phyloP scores from a whole-genome alignment of 192 early-diverging fungal species.

The Podila epicladia region DNA sequence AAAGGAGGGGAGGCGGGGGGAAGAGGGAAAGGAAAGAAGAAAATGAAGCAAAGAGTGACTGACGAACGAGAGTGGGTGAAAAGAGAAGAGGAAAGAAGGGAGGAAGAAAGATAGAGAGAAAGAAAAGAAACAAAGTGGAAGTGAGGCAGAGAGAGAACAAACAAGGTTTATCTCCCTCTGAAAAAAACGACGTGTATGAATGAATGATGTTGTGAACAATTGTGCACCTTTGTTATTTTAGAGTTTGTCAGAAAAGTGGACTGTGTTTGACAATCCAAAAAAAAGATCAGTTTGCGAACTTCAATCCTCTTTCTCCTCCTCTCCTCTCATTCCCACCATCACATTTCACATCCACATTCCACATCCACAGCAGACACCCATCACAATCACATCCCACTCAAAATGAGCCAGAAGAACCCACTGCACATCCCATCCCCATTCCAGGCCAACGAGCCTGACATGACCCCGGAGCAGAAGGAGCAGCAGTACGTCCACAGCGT shows the following conservation, averaged over 20 bases:
- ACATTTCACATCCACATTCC: too few species aligned
- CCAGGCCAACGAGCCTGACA: constrained; percentile 22
- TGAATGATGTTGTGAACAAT: too few species aligned
- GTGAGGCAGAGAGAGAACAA: neutral
- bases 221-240: too few species aligned
- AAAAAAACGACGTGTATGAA: too few species aligned
- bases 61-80: too few species aligned
- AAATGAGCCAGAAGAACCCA: constrained; percentile 32
- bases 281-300: neutral
- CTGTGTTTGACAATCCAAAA: too few species aligned
- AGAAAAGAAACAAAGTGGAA: neutral
- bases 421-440: constrained; percentile 44
- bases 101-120: neutral
- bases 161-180: too few species aligned
- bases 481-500: constrained; percentile 88
- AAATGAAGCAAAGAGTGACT: neutral
- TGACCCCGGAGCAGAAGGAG: constrained; percentile 65
- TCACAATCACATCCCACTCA: neutral
- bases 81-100: neutral
- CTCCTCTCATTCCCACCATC: neutral
- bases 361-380: neutral
- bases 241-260: too few species aligned
- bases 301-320: neutral
- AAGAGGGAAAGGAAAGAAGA: neutral
- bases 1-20: neutral